phyloP scores from a whole-genome alignment of 1,139 yeast species.

The Eremothecium sinecaudum region DNA sequence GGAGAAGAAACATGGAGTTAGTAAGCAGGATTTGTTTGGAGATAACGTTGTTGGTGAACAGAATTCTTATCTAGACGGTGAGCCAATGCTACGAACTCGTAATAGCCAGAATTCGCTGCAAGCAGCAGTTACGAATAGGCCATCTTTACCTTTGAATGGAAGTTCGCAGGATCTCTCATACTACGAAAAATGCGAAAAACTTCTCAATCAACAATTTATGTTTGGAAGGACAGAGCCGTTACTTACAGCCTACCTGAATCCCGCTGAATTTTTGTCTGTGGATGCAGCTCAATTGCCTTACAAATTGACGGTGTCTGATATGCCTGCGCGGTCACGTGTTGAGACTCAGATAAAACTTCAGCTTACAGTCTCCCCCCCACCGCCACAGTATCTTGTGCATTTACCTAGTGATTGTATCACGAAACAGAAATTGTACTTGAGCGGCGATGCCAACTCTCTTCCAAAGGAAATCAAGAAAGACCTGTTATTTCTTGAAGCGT shows the following conservation, averaged over 20 bases:
- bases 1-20: neutral
- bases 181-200: constrained; percentile 10
- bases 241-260: constrained; percentile 16
- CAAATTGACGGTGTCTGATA: constrained; percentile 45
- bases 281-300: constrained; percentile 44
- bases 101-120: neutral
- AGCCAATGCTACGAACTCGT: neutral
- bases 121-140: neutral
- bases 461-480: constrained; percentile 44
- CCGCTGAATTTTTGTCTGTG: constrained; percentile 15
- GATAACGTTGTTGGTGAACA: neutral
- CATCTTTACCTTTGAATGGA: neutral
- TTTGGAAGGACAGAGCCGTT: constrained; percentile 25
- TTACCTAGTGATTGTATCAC: constrained; percentile 82
- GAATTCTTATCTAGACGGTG: too few species aligned
- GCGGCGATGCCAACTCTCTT: constrained; percentile 36
- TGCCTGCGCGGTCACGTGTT: constrained; percentile 78
- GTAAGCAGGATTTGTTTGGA: neutral
- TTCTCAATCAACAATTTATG: constrained; percentile 17
- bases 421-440: constrained; percentile 68
- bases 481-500: constrained; percentile 56
- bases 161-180: constrained; percentile 2
- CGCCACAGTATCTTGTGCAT: constrained; percentile 60
- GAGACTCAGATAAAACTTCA: constrained; percentile 87
- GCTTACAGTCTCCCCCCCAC: constrained; percentile 60